A percentile compares a stretch with the other conserved stretches of the same genome.
These are phyloP conservation scores for Phytophthora citricola DNA, from an alignment of 352 stramenopile genomes.

Conservation along the genomic window DNA sequence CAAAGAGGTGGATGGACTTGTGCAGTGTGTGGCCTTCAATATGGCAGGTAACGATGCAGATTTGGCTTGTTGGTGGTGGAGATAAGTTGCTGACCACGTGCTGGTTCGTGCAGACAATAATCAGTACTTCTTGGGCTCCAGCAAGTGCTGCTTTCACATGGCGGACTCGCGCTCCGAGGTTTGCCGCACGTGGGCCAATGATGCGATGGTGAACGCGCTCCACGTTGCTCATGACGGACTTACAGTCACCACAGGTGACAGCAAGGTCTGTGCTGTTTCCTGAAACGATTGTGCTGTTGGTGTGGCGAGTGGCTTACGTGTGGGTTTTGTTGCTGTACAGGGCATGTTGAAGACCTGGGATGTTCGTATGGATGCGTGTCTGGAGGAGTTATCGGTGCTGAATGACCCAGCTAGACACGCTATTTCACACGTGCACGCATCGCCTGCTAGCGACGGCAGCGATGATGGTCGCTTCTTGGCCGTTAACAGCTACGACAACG, in stretches of 20 bases:
- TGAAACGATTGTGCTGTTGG: too few species aligned
- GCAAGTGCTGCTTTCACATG: constrained; percentile 80
- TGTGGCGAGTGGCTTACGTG: constrained; percentile 3
- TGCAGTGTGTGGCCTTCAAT: constrained; percentile 88
- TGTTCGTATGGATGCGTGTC: constrained; percentile 77
- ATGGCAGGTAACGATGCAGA: constrained; percentile 49
- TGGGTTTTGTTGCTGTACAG: constrained; percentile 19
- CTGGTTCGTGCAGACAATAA: constrained; percentile 63
- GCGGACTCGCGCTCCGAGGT: constrained; percentile 70
- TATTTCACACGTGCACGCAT: constrained; percentile 87
- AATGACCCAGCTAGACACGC: constrained; percentile 82
- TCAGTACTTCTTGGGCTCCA: constrained; percentile 84
- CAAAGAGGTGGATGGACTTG: constrained; percentile 77
- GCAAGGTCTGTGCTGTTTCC: constrained; percentile 56
- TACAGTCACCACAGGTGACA: constrained; percentile 83
- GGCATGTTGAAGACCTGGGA: constrained; percentile 91
- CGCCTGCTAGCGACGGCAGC: constrained; percentile 64
- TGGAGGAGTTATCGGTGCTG: constrained; percentile 80
- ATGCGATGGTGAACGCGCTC: constrained; percentile 89
- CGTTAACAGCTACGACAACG: constrained; percentile 91
- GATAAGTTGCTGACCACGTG: constrained; percentile 5
- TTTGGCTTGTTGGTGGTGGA: not conserved
- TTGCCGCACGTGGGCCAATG: constrained; percentile 77
- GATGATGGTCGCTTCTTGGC: constrained; percentile 86
- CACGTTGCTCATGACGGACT: constrained; percentile 81